Evolutionary conservation across 192 early-diverging fungal species (phyloP).

Genomic region (Ambispora gerdemannii): DNA sequence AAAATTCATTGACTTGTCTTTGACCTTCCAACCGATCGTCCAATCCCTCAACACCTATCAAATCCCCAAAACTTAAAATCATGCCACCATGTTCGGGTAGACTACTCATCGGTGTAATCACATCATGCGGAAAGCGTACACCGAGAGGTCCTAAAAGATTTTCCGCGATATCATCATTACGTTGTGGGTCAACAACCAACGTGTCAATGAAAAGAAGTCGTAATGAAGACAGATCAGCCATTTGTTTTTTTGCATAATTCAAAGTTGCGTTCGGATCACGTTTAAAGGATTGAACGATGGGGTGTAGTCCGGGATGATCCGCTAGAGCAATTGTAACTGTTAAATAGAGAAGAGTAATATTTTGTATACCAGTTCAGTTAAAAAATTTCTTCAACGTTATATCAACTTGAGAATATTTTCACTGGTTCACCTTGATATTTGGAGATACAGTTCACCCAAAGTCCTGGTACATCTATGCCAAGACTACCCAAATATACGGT

Average conservation of each 20-base stretch:
- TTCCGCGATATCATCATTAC: constrained; percentile 50
- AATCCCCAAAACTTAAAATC: constrained; percentile 68
- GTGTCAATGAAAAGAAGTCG: constrained; percentile 65
- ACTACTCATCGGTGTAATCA: constrained; percentile 64
- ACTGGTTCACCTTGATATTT: constrained; percentile 57
- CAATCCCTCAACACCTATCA: constrained; percentile 45
- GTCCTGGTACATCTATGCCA: constrained; percentile 60
- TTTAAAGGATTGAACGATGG: constrained; percentile 53
- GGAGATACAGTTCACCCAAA: constrained; percentile 67
- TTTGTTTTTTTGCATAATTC: constrained; percentile 51
- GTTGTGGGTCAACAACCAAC: constrained; percentile 56
- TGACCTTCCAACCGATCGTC: constrained; percentile 27
- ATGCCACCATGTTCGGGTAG: constrained; percentile 76
- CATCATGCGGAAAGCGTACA: constrained; percentile 41
- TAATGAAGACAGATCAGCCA: constrained; percentile 56
- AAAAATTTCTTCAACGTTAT: no score
- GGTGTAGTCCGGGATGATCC: constrained; percentile 66
- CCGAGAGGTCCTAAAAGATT: constrained; percentile 47
- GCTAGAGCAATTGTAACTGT: constrained; percentile 63
- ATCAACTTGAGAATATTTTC: background rate
- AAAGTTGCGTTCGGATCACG: constrained; percentile 51
- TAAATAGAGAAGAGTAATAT: background rate
- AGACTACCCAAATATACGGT: constrained; percentile 62
- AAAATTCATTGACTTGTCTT: constrained; percentile 37
- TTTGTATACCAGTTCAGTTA: no score